These are phyloP conservation scores for Arabis hirsuta DNA, from an alignment of 345 rosid genomes.

Conservation along the genomic window DNA sequence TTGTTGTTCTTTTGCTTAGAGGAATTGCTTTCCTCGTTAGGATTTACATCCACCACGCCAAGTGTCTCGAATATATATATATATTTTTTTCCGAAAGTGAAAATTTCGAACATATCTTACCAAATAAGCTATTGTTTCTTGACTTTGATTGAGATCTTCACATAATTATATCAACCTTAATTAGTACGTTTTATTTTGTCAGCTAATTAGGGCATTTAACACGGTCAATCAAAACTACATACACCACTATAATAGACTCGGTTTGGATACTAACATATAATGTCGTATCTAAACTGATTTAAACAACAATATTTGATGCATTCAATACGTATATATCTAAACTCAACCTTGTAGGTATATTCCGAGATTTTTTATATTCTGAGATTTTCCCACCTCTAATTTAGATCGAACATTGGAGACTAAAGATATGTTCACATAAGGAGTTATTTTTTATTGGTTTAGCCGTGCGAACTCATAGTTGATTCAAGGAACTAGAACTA, in stretches of 20 bases:
- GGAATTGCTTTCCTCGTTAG: slow-evolving; percentile 24
- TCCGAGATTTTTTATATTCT: too few relatives aligned
- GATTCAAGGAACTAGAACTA: too few relatives aligned
- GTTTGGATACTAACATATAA: slow-evolving; percentile 1
- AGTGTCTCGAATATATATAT: slow-evolving; percentile 14
- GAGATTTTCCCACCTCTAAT: background rate
- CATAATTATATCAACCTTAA: slow-evolving; percentile 7
- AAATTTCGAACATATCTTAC: background rate
- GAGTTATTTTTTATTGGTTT: background rate
- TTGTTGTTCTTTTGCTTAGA: slow-evolving; percentile 31
- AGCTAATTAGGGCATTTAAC: slow-evolving; percentile 16
- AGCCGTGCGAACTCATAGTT: background rate
- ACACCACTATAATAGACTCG: background rate
- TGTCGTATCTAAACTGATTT: slow-evolving; percentile 6
- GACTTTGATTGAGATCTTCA: slow-evolving; percentile 24
- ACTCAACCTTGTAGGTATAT: background rate
- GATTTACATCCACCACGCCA: slow-evolving; percentile 35
- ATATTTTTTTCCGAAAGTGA: background rate
- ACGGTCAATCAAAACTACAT: background rate
- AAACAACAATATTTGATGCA: background rate
- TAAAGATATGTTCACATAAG: slow-evolving; percentile 1
- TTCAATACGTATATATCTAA: background rate
- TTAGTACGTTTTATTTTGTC: background rate
- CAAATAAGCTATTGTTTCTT: slow-evolving; percentile 1
- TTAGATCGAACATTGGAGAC: background rate